Base-by-base conservation (phyloP, 768 basidiomycete species). In the Pisolithus tinctorius region DNA sequence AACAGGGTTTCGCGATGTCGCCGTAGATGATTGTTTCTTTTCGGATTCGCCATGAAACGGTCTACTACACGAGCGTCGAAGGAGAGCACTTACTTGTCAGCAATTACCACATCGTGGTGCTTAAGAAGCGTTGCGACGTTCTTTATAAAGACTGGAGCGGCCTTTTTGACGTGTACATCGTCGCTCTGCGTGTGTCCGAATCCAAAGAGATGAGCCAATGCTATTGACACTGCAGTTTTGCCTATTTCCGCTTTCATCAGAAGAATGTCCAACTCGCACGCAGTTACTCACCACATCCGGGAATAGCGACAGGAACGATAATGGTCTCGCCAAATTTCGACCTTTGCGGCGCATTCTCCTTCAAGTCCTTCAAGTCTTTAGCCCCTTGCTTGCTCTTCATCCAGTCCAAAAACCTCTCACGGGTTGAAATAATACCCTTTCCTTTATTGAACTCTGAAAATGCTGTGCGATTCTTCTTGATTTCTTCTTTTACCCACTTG, bases 181-280 rank as follows among this genome's bases (percentile, higher is more conserved):
- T 99, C 96, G 60, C 87, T 91, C 64, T 98, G 96, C 0, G 89
- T 92, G 64, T 98, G 96, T 1, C 78, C 93, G 53, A 92, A 95
- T 0, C 77, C 79, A 60, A 94, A 97, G 3, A 99, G 76, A 48
- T 85, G 76, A 2, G 75, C 57, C 16, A 98, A 77, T 1, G 91
- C 92, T 16, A 96, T 73, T 0, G 88, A 76, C 11, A 98, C 75
- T 0, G 88, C 70, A 0, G 94, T 98, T 74, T 97, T 98, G 27
- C 93, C 92, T 92, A 58, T 17, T 34, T 17, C 26, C n/a, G 3
- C 10, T 3, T 6, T 4, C 4, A 29, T 48, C 7, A 55, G 40
- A 37, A 6, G 7, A 17, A 31, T 10, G 7, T 48, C 10, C 1
- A 37, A 10, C 4, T 40, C 44, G 40, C 30, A 37, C 39, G 4